These are phyloP conservation scores for Leptographium lundbergii DNA, from an alignment of 2,329 filamentous ascomycete genomes.

Conservation along the genomic window DNA sequence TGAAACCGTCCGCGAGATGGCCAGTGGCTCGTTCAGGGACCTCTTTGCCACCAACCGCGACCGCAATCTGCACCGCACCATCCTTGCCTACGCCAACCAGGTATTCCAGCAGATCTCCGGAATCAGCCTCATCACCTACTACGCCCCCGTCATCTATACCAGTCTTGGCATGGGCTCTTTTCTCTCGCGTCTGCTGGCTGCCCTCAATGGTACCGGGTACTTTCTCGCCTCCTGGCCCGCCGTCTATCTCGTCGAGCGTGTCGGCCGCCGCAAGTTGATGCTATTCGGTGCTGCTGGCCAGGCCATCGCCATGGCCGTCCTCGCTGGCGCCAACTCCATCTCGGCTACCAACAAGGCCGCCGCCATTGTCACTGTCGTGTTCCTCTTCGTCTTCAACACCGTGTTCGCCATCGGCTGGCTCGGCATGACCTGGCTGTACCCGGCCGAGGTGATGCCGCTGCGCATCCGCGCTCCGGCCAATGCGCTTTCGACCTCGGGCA, in stretches of 20 bases:
- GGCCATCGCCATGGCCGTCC: constrained; percentile 39
- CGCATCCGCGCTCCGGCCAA: constrained; percentile 43
- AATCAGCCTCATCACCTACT: constrained; percentile 23
- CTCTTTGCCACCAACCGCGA: neutral
- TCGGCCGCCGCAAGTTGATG: constrained; percentile 56
- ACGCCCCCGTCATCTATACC: constrained; percentile 32
- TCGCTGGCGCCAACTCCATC: constrained; percentile 23
- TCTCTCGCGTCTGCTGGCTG: constrained; percentile 37
- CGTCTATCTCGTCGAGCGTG: constrained; percentile 42
- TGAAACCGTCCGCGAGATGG: constrained; percentile 38
- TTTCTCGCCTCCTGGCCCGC: constrained; percentile 10
- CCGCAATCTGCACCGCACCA: neutral
- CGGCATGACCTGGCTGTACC: constrained; percentile 45
- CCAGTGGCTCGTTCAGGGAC: constrained; percentile 4
- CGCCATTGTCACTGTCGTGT: constrained; percentile 16
- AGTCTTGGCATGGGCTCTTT: constrained; percentile 7
- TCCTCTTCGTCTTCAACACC: constrained; percentile 39
- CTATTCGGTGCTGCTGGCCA: constrained; percentile 56
- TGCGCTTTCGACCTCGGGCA: constrained; percentile 38
- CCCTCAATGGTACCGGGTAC: constrained; percentile 26
- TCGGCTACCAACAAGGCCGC: constrained; percentile 21
- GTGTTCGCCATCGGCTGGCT: constrained; percentile 41
- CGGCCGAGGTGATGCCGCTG: constrained; percentile 42
- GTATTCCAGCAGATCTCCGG: constrained; percentile 13
- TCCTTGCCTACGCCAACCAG: neutral